Evolutionary conservation across 2,329 filamentous ascomycete genomes (phyloP).

Genomic region (Endoconidiophora polonica): DNA sequence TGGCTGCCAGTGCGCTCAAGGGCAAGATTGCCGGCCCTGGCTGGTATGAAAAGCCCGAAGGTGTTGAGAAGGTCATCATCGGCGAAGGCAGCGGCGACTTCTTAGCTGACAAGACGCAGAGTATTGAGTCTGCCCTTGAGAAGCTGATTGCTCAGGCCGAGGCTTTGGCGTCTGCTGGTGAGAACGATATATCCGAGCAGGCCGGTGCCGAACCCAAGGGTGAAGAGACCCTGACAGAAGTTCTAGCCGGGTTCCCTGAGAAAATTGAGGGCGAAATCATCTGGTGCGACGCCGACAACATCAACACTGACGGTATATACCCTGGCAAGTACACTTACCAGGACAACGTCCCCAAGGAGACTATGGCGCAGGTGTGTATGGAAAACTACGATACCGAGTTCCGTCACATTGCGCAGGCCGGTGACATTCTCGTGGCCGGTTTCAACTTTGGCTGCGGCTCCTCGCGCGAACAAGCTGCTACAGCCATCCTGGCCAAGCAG

Average conservation of each 20-base stretch:
- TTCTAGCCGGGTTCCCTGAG: slow-evolving; percentile 75
- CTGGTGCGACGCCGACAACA: slow-evolving; percentile 65
- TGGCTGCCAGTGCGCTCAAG: slow-evolving; percentile 69
- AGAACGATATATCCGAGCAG: slow-evolving; percentile 27
- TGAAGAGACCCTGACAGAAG: slow-evolving; percentile 28
- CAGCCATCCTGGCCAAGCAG: slow-evolving; percentile 63
- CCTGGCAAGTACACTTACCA: slow-evolving; percentile 83
- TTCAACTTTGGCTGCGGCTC: slow-evolving; percentile 81
- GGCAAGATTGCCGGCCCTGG: slow-evolving; percentile 62
- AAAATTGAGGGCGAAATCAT: slow-evolving; percentile 72
- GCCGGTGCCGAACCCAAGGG: slow-evolving; percentile 14
- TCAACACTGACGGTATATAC: slow-evolving; percentile 89
- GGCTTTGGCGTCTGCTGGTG: slow-evolving; percentile 36
- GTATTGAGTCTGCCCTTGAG: slow-evolving; percentile 53
- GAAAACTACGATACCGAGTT: slow-evolving; percentile 78
- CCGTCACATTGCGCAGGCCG: slow-evolving; percentile 39
- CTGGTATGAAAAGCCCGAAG: slow-evolving; percentile 57
- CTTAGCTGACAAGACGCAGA: slow-evolving; percentile 47
- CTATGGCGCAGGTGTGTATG: slow-evolving; percentile 86
- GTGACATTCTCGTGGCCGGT: slow-evolving; percentile 70
- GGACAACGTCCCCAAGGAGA: slow-evolving; percentile 56
- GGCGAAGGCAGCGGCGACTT: slow-evolving; percentile 55
- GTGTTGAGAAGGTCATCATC: slow-evolving; percentile 47
- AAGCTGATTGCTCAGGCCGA: slow-evolving; percentile 56
- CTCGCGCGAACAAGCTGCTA: slow-evolving; percentile 75